Evolutionary conservation across 2,329 filamentous ascomycete genomes (phyloP), one percentile per base, ranked within the genome.

Genomic region (Fusarium domesticum): DNA sequence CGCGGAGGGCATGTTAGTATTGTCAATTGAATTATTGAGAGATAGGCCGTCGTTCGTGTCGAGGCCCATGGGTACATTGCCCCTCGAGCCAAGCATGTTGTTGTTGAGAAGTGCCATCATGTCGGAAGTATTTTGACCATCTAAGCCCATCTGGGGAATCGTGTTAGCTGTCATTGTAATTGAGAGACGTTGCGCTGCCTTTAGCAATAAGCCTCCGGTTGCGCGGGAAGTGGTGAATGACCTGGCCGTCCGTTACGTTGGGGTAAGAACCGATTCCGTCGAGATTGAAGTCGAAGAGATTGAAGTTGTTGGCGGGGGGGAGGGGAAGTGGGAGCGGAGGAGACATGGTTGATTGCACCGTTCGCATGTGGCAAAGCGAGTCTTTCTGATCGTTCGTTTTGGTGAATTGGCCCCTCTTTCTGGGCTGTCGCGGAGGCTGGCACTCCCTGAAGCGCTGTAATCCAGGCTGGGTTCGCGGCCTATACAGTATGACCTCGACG

Each of bases 21-120:
- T 43, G 25, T 42, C 54, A 31, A 57, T 56, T 25, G 53, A 53
- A 25, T 55, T 46, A 5, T 51, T 47, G 36, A 58, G 37, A 36
- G 51, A 53, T n/a, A 57, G 39, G 18, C 57, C 62, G 51, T 65
- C 64, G 51, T 56, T 57, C 30, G 63, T 42, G 47, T 75, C 72
- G 54, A 76, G 58, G 42, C 56, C 65, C 67, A 77, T 73, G 35
- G 70, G 59, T 51, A 76, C 65, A 47, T 68, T 61, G 47, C 61
- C 61, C 40, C 69, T 68, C 33, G 58, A 45, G 44, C 56, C 59
- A 39, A 74, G 61, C 58, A 72, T 64, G 45, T 64, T 61, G 47
- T 67, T 67, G 42, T 76, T 70, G 42, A 77, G 61, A 19, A 74
- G 57, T 18, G 65, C 60, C 67, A 77, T 74, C 39, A 74, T 62